These are phyloP conservation scores for Clitoria ternatea DNA, from an alignment of 306 rosid genomes.

Conservation along the genomic window DNA sequence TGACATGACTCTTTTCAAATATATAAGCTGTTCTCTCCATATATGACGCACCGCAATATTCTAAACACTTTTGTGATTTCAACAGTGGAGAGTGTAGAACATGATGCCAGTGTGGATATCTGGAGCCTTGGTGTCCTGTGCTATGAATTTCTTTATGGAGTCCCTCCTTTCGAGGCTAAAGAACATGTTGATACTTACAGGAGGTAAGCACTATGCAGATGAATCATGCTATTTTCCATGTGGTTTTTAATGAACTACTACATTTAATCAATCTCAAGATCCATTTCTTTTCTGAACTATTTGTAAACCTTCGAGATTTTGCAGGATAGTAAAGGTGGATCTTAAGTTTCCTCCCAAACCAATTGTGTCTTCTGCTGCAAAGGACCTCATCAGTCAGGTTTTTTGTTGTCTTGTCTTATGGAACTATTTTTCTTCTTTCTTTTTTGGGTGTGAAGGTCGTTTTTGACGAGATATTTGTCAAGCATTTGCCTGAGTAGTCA, in stretches of 20 bases:
- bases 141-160: slow-evolving; percentile 96
- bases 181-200: slow-evolving; percentile 97
- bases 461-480: neutral
- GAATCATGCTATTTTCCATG: neutral
- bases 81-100: slow-evolving; percentile 97
- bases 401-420: slow-evolving; percentile 3
- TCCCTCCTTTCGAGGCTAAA: slow-evolving; percentile 97
- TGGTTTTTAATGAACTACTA: neutral
- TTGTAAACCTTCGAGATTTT: neutral
- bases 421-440: neutral
- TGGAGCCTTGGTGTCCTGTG: slow-evolving; percentile 98
- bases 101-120: slow-evolving; percentile 95
- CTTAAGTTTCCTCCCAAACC: slow-evolving; percentile 94
- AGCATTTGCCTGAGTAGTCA: slow-evolving; percentile 1
- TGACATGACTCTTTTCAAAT: neutral
- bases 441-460: neutral
- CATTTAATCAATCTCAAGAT: slow-evolving; percentile 54
- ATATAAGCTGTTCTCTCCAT: neutral
- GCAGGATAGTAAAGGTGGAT: slow-evolving; percentile 93
- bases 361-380: slow-evolving; percentile 82
- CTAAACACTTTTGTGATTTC: slow-evolving; percentile 18
- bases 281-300: slow-evolving; percentile 38
- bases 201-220: slow-evolving; percentile 46
- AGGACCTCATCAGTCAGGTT: slow-evolving; percentile 95
- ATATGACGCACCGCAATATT: neutral